These are phyloP conservation scores for Coemansia sp. DNA, from an alignment of 192 early-diverging fungal species.

Conservation along the genomic window DNA sequence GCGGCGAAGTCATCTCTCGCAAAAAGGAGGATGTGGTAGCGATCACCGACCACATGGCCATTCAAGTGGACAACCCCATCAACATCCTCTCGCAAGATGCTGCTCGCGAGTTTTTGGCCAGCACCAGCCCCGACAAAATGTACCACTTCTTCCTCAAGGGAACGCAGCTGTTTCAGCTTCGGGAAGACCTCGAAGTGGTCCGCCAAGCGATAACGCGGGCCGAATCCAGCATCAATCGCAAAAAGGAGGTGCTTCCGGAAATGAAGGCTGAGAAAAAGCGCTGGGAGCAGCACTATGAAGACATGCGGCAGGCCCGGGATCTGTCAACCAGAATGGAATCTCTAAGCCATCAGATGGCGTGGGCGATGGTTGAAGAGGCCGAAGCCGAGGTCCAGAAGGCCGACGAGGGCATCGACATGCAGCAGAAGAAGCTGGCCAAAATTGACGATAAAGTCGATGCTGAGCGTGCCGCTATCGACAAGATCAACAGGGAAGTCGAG, in stretches of 20 bases:
- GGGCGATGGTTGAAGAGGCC: conserved; percentile 62
- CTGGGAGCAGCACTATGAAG: conserved; percentile 65
- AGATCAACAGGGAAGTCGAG: conserved; percentile 43
- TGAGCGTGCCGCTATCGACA: conserved; percentile 46
- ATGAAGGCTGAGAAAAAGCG: conserved; percentile 65
- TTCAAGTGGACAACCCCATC: conserved; percentile 92
- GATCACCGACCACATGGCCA: conserved; percentile 85
- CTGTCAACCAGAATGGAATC: conserved; percentile 55
- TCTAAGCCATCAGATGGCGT: conserved; percentile 71
- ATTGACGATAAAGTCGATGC: conserved; percentile 56
- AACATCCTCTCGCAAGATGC: conserved; percentile 92
- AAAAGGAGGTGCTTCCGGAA: conserved; percentile 67
- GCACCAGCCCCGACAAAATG: conserved; percentile 79
- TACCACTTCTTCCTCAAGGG: conserved; percentile 91
- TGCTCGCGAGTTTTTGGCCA: conserved; percentile 83
- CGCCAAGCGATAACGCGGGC: conserved; percentile 55
- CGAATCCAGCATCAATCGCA: conserved; percentile 52
- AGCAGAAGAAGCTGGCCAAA: conserved; percentile 23
- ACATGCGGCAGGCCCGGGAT: conserved; percentile 62
- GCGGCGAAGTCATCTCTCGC: conserved; percentile 65
- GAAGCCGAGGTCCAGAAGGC: conserved; percentile 48
- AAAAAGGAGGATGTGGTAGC: conserved; percentile 79
- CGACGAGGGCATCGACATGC: conserved; percentile 30
- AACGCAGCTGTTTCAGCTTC: conserved; percentile 78
- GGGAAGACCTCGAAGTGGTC: conserved; percentile 65